phyloP scores from a whole-genome alignment of 2,329 filamentous ascomycete species.

The Periconia digitata region DNA sequence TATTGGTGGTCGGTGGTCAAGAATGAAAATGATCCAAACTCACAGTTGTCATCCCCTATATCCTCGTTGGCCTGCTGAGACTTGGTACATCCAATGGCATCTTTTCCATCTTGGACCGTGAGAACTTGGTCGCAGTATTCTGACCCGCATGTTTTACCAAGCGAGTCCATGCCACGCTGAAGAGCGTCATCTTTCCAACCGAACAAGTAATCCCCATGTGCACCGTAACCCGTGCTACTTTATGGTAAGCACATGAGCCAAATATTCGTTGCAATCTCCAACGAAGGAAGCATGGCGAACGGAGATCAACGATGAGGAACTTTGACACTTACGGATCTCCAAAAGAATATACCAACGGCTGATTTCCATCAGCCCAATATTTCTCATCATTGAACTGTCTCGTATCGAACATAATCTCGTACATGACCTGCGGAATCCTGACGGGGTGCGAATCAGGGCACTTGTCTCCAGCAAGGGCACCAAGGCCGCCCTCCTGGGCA shows the following conservation, averaged over 20 bases:
- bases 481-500: conserved; percentile 44
- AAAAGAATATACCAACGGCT: conserved; percentile 33
- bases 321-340: conserved; percentile 48
- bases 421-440: conserved; percentile 50
- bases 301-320: too few relatives aligned
- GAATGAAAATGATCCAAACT: background rate
- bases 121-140: conserved; percentile 19
- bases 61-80: conserved; percentile 22
- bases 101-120: conserved; percentile 19
- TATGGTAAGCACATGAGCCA: conserved; percentile 1
- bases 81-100: conserved; percentile 24
- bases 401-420: conserved; percentile 50
- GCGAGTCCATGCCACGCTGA: conserved; percentile 19
- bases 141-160: conserved; percentile 18
- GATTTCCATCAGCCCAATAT: conserved; percentile 26
- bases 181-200: conserved; percentile 22
- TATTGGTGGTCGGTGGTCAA: too few relatives aligned
- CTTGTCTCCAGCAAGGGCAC: conserved; percentile 50
- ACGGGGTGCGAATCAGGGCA: conserved; percentile 49
- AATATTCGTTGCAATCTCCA: background rate
- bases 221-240: conserved; percentile 20
- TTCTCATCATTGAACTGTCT: conserved; percentile 22
- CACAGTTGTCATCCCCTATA: conserved; percentile 17
- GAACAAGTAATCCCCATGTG: conserved; percentile 27
- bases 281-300: background rate